Conservation (phyloP, 768 basidiomycete species). For the Suillus hirtellus region DNA sequence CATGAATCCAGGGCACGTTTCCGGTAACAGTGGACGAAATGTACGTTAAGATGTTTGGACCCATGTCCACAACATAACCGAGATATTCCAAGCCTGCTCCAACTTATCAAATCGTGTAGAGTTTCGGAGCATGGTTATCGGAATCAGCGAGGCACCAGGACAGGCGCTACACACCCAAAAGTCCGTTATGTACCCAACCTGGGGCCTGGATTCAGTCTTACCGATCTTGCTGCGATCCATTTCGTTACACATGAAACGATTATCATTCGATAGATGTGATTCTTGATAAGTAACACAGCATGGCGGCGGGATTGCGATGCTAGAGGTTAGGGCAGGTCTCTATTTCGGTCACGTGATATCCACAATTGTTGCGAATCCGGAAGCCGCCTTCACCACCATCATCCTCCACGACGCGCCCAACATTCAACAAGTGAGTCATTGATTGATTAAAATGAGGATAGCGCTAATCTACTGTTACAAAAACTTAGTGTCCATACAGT, state of each 20-base stretch:
- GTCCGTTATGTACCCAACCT: conserved; percentile 4
- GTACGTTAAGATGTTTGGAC: background rate
- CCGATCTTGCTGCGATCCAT: background rate
- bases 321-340: background rate
- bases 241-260: background rate
- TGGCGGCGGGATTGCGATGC: too few relatives aligned
- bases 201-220: background rate
- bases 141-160: conserved; percentile 2
- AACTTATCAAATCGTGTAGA: background rate
- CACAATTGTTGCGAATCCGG: background rate
- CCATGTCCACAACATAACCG: background rate
- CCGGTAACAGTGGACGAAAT: background rate
- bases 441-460: background rate
- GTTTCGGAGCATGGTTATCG: conserved; percentile 1
- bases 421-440: conserved; percentile 8
- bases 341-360: background rate
- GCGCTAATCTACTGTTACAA: background rate
- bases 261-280: background rate
- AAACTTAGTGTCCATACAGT: conserved; percentile 26
- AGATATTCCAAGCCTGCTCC: background rate
- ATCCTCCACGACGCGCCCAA: background rate
- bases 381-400: background rate
- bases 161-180: background rate
- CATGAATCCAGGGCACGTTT: background rate
- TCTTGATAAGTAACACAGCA: background rate